Evolutionary conservation across 352 stramenopile genomes (phyloP), one percentile per base, ranked within the genome.

Genomic region (Pythium volutum): DNA sequence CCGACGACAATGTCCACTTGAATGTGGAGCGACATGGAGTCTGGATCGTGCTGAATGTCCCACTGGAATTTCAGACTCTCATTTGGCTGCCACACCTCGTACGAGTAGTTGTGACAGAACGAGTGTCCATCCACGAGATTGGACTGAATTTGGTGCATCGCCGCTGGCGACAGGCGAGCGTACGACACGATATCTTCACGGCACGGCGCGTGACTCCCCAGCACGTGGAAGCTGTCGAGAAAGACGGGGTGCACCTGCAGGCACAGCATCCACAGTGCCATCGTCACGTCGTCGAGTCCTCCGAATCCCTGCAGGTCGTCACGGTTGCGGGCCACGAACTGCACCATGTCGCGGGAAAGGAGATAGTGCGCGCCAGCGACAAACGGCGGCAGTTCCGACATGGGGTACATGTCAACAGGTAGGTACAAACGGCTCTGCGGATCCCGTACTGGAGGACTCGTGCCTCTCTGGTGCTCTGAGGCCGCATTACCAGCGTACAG

Each of bases 221-320:
- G 55, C 16, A 86, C 76, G n/a, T 70, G 53, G 42, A 90, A 86
- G 5, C 49, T 36, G 15, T 67, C 39, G 0, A 80, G 31, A 51
- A 87, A 74, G 20, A 76, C 34, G 2, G 71, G 54, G 22, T 75
- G 67, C 2, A 88, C 77, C 45, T 86, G 69, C 0, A 81, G 58
- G 8, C 57, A 64, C 2, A 82, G 51, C 55, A 90, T 51, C 80
- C 78, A 89, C 15, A 82, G 50, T n/a, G 70, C 71, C 18, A 88
- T 54, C 2, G 74, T 81, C 45, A 85, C 71, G 59, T 88, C 80
- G 43, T 89, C 80, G 20, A 88, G 64, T 0, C 36, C 38, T 1
- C 27, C 27, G 9, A 58, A 42, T 18, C 48, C 47, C n/a, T 22
- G 9, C 6, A 64, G 48, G 22, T 52, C 38, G 12, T 71, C 31